These are phyloP conservation scores for Gelatoporia subvermispora DNA, from an alignment of 768 basidiomycete genomes.

Conservation along the genomic window DNA sequence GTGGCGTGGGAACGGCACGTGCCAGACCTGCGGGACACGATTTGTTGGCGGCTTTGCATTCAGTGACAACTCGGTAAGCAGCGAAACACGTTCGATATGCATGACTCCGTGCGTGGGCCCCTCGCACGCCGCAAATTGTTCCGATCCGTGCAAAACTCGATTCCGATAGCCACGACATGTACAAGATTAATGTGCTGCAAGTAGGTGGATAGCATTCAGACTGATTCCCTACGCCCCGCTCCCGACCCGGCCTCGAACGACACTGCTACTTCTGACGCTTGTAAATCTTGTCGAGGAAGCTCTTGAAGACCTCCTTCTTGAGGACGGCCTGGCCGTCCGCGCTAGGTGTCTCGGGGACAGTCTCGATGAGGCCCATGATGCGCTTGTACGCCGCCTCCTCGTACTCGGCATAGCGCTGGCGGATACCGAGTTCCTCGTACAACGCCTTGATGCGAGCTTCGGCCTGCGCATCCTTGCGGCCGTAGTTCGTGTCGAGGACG, in stretches of 20 bases:
- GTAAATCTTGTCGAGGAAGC: constrained; percentile 86
- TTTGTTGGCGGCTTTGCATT: too few species aligned
- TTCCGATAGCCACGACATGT: too few species aligned
- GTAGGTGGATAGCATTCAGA: too few species aligned
- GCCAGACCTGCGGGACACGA: too few species aligned
- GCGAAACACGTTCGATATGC: too few species aligned
- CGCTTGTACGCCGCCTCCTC: constrained; percentile 69
- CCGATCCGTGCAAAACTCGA: too few species aligned
- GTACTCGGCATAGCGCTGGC: constrained; percentile 66
- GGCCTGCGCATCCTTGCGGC: constrained; percentile 47
- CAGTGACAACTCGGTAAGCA: too few species aligned
- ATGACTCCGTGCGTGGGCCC: too few species aligned
- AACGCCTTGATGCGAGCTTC: constrained; percentile 64
- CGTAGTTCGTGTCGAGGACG: constrained; percentile 65
- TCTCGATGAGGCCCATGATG: constrained; percentile 65
- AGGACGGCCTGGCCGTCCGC: constrained; percentile 33
- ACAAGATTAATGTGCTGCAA: too few species aligned
- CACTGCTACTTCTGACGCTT: constrained; percentile 43
- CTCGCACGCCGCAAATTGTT: too few species aligned
- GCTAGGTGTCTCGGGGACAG: constrained; percentile 55
- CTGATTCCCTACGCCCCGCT: too few species aligned
- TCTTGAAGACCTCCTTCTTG: constrained; percentile 69
- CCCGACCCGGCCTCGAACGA: not conserved
- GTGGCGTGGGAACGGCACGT: too few species aligned
- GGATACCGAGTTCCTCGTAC: constrained; percentile 66